Conservation (phyloP, 305 asterid genomes). For the Fraxinus baroniana region DNA sequence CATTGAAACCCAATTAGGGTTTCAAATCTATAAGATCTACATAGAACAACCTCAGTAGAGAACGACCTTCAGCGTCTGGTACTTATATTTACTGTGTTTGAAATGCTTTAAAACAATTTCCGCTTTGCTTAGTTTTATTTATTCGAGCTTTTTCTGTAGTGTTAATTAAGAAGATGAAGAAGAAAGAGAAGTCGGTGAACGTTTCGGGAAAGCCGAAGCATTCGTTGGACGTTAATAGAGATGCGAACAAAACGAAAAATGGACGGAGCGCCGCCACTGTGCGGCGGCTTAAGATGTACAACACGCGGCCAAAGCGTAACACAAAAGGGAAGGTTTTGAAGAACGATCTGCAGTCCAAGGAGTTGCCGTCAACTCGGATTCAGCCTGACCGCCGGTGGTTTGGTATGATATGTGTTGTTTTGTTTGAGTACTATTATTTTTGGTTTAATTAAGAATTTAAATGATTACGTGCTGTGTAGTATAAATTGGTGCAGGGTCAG, state of each 20-base stretch:
- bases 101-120: not conserved
- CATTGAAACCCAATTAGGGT: not conserved
- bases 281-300: constrained; percentile 92
- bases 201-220: constrained; percentile 95
- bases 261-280: constrained; percentile 86
- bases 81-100: not conserved
- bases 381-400: constrained; percentile 95
- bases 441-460: not conserved
- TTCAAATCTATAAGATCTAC: not conserved
- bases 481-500: not conserved
- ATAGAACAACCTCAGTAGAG: not conserved
- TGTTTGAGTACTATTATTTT: not conserved
- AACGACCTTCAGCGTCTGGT: not conserved
- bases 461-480: not conserved
- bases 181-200: constrained; percentile 71
- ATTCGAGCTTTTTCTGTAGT: not conserved
- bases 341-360: constrained; percentile 82
- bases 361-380: constrained; percentile 76
- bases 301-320: constrained; percentile 62
- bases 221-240: constrained; percentile 69
- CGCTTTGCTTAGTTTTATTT: not conserved
- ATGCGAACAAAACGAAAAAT: constrained; percentile 35
- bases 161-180: constrained; percentile 48
- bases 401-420: constrained; percentile 43
- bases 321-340: constrained; percentile 50